Evolutionary conservation across 78 protist species (phyloP).

Genomic region (Dictyostelium citrinum): DNA sequence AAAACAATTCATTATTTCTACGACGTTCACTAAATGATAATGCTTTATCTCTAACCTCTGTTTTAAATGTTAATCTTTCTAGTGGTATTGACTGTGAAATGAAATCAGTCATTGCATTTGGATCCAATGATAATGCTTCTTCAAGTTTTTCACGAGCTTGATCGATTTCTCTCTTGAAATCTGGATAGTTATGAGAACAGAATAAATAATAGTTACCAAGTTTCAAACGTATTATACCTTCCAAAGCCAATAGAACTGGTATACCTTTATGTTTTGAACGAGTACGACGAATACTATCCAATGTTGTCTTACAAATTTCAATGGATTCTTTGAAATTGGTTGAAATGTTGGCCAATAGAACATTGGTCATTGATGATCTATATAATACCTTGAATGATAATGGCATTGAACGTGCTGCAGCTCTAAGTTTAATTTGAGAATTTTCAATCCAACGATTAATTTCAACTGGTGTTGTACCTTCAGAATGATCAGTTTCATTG

Average conservation of each 20-base stretch:
- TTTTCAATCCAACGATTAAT: constrained; percentile 29
- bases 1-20: constrained; percentile 13
- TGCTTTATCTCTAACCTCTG: not conserved
- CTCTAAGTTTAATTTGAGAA: constrained; percentile 4
- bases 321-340: not conserved
- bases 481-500: not conserved
- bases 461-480: not conserved
- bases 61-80: not conserved
- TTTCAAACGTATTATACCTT: constrained; percentile 39
- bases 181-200: not conserved
- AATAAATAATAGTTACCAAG: constrained; percentile 37
- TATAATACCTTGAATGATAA: not conserved
- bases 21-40: not conserved
- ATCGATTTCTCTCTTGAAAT: not conserved
- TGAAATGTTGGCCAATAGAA: constrained; percentile 4
- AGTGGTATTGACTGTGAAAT: not conserved
- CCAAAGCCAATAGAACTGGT: not conserved
- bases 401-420: constrained; percentile 54
- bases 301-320: not conserved
- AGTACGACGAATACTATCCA: not conserved
- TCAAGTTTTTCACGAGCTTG: not conserved
- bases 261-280: not conserved
- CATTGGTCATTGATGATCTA: not conserved
- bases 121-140: not conserved
- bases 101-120: not conserved